Conservation (phyloP, 1,284 basidiomycete genomes). For the Afroboletus lepidellus region DNA sequence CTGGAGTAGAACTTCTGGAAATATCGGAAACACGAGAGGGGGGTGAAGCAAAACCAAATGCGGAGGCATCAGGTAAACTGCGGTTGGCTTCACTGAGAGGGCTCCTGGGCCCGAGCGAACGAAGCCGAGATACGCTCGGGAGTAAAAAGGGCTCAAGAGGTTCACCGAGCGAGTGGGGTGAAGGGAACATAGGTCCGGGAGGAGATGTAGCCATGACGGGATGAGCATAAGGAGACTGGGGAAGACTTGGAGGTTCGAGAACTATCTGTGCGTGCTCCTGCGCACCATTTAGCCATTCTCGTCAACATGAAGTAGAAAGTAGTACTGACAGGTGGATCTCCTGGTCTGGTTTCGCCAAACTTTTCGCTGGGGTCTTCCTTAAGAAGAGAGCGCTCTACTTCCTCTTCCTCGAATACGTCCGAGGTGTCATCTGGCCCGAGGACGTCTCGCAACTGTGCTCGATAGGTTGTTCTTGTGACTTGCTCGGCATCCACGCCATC, state of each 20-base stretch:
- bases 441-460: conserved; percentile 69
- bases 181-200: conserved; percentile 36
- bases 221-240: conserved; percentile 41
- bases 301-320: conserved; percentile 12
- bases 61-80: conserved; percentile 43
- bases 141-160: conserved; percentile 59
- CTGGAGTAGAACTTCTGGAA: conserved; percentile 63
- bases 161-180: conserved; percentile 33
- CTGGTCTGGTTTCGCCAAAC: conserved; percentile 35
- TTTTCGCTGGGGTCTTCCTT: conserved; percentile 35
- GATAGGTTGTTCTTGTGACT: conserved; percentile 48
- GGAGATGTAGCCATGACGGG: conserved; percentile 36
- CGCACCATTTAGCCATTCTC: conserved; percentile 18
- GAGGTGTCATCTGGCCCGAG: conserved; percentile 64
- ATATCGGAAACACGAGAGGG: conserved; percentile 71
- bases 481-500: conserved; percentile 61
- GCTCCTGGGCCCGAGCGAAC: conserved; percentile 60
- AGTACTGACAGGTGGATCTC: conserved; percentile 42
- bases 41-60: conserved; percentile 48
- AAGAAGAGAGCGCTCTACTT: conserved; percentile 47
- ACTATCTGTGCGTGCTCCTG: conserved; percentile 38
- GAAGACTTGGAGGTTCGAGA: conserved; percentile 44
- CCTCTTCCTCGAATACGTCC: conserved; percentile 47
- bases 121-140: conserved; percentile 80
- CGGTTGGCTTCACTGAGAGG: conserved; percentile 54